Conservation (phyloP, 1,284 basidiomycete species). For the Sanghuangporus baumii region DNA sequence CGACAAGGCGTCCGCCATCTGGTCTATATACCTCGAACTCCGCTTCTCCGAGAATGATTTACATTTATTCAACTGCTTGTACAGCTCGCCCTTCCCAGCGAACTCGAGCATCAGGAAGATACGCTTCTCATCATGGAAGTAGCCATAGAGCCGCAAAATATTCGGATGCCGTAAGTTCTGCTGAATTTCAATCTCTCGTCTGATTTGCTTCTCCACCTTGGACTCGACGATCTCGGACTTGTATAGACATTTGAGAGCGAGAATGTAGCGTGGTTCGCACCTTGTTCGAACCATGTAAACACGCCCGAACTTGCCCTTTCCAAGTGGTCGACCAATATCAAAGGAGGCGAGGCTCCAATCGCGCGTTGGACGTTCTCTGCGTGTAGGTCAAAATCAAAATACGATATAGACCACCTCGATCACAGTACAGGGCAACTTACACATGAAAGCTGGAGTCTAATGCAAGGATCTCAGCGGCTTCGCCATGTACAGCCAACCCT, state of each 20-base stretch:
- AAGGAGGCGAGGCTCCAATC: slow-evolving; percentile 86
- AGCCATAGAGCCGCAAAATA: slow-evolving; percentile 69
- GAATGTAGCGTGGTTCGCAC: slow-evolving; percentile 81
- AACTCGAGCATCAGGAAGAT: slow-evolving; percentile 68
- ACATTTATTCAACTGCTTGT: slow-evolving; percentile 87
- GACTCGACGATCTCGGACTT: slow-evolving; percentile 92
- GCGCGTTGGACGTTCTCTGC: slow-evolving; percentile 56
- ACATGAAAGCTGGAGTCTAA: slow-evolving; percentile 67
- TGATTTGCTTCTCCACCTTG: slow-evolving; percentile 88
- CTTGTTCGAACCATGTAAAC: slow-evolving; percentile 99
- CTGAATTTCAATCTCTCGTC: slow-evolving; percentile 98
- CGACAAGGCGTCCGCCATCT: slow-evolving; percentile 94
- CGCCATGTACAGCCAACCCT: slow-evolving; percentile 57
- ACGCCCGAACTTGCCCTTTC: slow-evolving; percentile 98
- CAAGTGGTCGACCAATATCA: slow-evolving; percentile 92
- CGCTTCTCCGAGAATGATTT: slow-evolving; percentile 86
- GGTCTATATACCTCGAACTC: slow-evolving; percentile 87
- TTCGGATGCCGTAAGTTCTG: slow-evolving; percentile 96
- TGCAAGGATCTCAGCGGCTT: slow-evolving; percentile 70
- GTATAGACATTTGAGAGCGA: slow-evolving; percentile 96
- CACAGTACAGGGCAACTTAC: slow-evolving; percentile 35
- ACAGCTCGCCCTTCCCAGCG: slow-evolving; percentile 67
- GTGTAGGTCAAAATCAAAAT: not conserved
- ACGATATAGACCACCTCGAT: not conserved
- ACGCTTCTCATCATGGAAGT: slow-evolving; percentile 63